Evolutionary conservation across 1,284 basidiomycete species (phyloP), one percentile per base, ranked within the genome.

Genomic region (Irpex sp.): DNA sequence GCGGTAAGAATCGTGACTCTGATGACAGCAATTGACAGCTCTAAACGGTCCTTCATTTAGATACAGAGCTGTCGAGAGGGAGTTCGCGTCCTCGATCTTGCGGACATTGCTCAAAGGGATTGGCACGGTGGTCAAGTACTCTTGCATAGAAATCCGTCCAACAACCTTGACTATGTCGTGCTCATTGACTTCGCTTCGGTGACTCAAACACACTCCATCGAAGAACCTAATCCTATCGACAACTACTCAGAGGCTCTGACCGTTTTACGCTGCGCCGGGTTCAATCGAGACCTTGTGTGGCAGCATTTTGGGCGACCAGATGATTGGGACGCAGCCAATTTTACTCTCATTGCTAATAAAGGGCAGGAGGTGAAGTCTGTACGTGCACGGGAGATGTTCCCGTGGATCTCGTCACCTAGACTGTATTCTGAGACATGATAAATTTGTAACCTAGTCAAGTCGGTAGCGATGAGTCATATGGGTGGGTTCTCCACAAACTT

Each of bases 31-130:
- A 56, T n/a, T 15, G 19, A 21, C 34, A 19, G 34, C n/a, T 37
- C 17, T 49, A 61, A 55, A 9, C 58, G n/a, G 17, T 57, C n/a
- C 15, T 15, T 55, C 40, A n/a, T 47, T n/a, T 13, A 61, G 59
- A 61, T 61, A 17, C 11, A 61, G 52, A 61, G 59, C 49, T 61
- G 59, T 57, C 59, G 49, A n/a, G 56, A 61, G 17, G 59, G 26
- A 56, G 49, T 49, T 34, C 49, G 59, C 26, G 49, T 61, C 49
- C 59, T 61, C 13, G 59, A 61, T 47, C 6, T 55, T 13, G 59
- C 59, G 17, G 59, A 61, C 36, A 37, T 61, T 15, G 34, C 19
- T n/a, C 59, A 61, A 55, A 19, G 17, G 9, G 59, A 61, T 36
- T 61, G 59, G 59, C 59, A 61, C 49, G 15, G 21, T 11, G 49